phyloP scores from a whole-genome alignment of 805 yeast genomes.

The Cyberlindnera lachancei region DNA sequence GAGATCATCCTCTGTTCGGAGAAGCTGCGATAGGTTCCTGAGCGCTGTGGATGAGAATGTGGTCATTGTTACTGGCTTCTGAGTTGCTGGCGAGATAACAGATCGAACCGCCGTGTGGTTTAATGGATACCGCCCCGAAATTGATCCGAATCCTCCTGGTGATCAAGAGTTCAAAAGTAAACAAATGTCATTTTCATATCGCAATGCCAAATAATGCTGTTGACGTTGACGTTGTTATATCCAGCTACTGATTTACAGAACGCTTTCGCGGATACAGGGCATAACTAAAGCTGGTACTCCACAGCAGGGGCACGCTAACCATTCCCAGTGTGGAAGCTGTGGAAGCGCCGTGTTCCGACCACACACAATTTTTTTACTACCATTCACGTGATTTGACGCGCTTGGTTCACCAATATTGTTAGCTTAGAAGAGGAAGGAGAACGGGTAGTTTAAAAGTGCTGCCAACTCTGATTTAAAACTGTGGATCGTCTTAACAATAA shows the following conservation, averaged over 20 bases:
- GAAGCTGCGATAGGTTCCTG: conserved; percentile 24
- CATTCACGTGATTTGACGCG: conserved; percentile 4
- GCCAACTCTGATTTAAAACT: not conserved
- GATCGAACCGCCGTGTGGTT: no score
- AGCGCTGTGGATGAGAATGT: conserved; percentile 13
- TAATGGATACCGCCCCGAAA: no score
- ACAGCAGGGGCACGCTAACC: no score
- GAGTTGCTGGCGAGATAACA: no score
- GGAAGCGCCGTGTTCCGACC: not conserved
- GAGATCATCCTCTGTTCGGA: conserved; percentile 41
- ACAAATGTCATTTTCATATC: no score
- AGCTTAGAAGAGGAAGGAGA: no score
- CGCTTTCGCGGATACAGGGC: not conserved
- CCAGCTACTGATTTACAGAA: not conserved
- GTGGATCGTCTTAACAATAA: no score
- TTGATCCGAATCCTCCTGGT: no score
- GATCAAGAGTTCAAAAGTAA: no score
- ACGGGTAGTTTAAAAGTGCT: not conserved
- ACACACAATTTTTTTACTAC: not conserved
- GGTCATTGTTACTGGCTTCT: not conserved
- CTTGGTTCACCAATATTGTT: conserved; percentile 1
- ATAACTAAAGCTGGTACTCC: no score
- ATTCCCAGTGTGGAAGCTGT: not conserved
- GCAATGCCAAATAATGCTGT: no score
- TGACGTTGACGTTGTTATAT: no score